Evolutionary conservation across 2,329 filamentous ascomycete genomes (phyloP).

Genomic region (Cercospora sp.): DNA sequence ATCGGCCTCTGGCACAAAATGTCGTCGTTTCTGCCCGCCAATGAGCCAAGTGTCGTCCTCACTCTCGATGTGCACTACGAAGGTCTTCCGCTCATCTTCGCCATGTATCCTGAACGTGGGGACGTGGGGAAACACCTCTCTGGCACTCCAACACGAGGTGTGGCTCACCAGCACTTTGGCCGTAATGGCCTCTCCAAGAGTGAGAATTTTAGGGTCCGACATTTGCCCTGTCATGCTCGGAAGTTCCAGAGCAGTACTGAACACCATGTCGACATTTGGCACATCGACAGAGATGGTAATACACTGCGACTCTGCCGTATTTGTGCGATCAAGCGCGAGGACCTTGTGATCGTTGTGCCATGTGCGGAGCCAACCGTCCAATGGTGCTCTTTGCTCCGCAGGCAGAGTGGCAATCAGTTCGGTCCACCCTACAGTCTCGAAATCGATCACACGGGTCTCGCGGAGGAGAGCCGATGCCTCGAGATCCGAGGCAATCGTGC

Average conservation of each 20-base stretch:
- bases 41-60: constrained; percentile 78
- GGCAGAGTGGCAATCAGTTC: constrained; percentile 54
- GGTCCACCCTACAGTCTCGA: constrained; percentile 56
- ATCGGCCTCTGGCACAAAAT: constrained; percentile 59
- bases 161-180: constrained; percentile 61
- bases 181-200: constrained; percentile 64
- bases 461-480: constrained; percentile 57
- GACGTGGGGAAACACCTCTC: constrained; percentile 48
- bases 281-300: constrained; percentile 90
- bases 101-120: constrained; percentile 26
- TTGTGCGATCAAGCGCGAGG: constrained; percentile 34
- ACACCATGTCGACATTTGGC: constrained; percentile 76
- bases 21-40: constrained; percentile 75
- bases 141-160: constrained; percentile 55
- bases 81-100: constrained; percentile 52
- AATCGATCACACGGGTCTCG: constrained; percentile 54
- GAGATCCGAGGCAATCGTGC: constrained; percentile 51
- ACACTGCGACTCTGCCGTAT: constrained; percentile 41
- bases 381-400: constrained; percentile 43
- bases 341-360: constrained; percentile 53
- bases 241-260: constrained; percentile 59
- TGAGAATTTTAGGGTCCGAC: constrained; percentile 45
- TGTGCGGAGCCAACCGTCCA: constrained; percentile 53
- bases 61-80: constrained; percentile 78
- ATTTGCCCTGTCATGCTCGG: constrained; percentile 14